Base-by-base conservation (phyloP, 2,329 filamentous ascomycete genomes). In the Penicillium capsulatum region DNA sequence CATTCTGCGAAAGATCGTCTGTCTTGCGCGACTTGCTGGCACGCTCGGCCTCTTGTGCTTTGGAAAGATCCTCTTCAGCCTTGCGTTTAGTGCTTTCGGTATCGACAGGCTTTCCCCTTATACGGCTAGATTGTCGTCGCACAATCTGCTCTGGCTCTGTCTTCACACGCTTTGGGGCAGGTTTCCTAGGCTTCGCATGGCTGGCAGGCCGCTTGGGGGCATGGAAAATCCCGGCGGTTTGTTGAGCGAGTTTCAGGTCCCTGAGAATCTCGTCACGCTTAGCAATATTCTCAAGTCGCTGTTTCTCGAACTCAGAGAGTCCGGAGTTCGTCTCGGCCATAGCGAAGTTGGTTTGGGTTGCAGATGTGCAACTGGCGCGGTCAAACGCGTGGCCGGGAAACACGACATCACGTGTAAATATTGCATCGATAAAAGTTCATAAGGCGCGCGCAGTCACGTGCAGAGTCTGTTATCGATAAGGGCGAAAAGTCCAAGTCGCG, bases 191-290 rank as follows among this genome's bases (percentile, higher is more conserved):
- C 51, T 81, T 67, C 0, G 67, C 65, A 8, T 71, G 51, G 34
- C 71, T 75, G 0, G 71, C 56, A 0, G 67, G 46, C 22, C 70
- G 64, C 1, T 77, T 78, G 1, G 77, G 60, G 33, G 68, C 72
- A 1, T 68, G 57, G 31, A 82, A 85, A 8, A 84, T 71, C n/a
- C 84, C 83, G 0, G 86, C 81, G 1, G 84, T 77, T 2, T 80
- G 79, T 22, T 22, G 19, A 2, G 77, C 75, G 50, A 78, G 70
- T 24, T 84, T 83, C 1, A 94, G 77, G 44, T 89, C 84, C 44
- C 85, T 85, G 0, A 96, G 67, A 0, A 95, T 74, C 60, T 83
- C 86, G 64, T 91, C 84, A 54, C 94, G 92, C 38, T 86, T 82
- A 0, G 83, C 86, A 28, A 94, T 94, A 51, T 95, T 95, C 45